Percentiles rank a stretch among this genome's conserved stretches.
Conservation (phyloP, 768 basidiomycete genomes). For the Gymnopilus junonius region DNA sequence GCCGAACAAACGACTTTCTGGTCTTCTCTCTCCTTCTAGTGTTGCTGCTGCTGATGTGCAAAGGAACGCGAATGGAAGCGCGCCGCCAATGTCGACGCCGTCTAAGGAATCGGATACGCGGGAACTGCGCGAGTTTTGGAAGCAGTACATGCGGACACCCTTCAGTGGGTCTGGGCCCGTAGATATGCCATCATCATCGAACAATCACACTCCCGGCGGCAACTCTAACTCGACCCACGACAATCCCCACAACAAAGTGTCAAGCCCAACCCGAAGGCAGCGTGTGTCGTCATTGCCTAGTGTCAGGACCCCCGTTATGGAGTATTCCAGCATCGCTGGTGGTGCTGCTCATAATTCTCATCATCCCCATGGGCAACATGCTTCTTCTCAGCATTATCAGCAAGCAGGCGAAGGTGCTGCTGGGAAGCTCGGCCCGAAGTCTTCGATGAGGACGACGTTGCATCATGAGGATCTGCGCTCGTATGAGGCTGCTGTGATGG, state of each 20-base stretch:
- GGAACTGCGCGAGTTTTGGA: slow-evolving; percentile 77
- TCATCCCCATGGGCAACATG: neutral
- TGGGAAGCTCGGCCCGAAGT: slow-evolving; percentile 28
- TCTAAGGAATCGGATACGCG: slow-evolving; percentile 33
- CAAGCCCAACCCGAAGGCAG: slow-evolving; percentile 38
- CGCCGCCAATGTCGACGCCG: slow-evolving; percentile 18
- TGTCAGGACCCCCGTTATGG: slow-evolving; percentile 62
- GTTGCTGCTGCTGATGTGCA: neutral
- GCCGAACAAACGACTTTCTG: slow-evolving; percentile 34
- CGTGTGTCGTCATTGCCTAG: slow-evolving; percentile 73
- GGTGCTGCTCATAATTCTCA: slow-evolving; percentile 2
- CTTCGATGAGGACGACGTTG: slow-evolving; percentile 43
- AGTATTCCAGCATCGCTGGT: slow-evolving; percentile 27
- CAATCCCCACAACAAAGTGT: slow-evolving; percentile 1
- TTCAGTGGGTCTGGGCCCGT: slow-evolving; percentile 28
- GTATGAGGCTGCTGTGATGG: slow-evolving; percentile 79
- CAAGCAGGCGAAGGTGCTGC: slow-evolving; percentile 16
- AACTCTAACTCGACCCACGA: neutral
- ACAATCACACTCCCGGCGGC: neutral
- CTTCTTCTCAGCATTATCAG: slow-evolving; percentile 16
- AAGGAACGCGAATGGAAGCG: neutral
- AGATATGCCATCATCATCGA: neutral
- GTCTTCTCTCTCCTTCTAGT: slow-evolving; percentile 10
- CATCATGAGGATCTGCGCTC: slow-evolving; percentile 67
- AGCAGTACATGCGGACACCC: slow-evolving; percentile 73